phyloP scores from a whole-genome alignment of 2,329 filamentous ascomycete species.

The Sarocladiaceae sp. region DNA sequence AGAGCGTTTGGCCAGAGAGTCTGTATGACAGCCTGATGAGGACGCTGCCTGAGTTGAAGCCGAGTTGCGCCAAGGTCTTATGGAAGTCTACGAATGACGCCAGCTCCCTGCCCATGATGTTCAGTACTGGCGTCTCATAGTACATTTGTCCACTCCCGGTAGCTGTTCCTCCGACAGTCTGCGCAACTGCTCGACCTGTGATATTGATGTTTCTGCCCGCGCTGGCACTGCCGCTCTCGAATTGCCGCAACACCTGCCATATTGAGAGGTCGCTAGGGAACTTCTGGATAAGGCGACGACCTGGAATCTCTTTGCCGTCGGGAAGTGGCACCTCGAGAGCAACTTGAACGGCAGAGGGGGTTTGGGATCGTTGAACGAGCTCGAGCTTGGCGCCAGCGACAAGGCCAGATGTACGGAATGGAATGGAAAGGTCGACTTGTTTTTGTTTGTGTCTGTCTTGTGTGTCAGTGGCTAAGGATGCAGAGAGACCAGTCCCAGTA shows the following conservation, averaged over 20 bases:
- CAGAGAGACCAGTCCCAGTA: conserved; percentile 6
- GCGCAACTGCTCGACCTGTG: conserved; percentile 73
- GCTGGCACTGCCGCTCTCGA: conserved; percentile 69
- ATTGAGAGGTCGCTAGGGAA: conserved; percentile 82
- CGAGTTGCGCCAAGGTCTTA: conserved; percentile 80
- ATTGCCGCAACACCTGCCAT: conserved; percentile 85
- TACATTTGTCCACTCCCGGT: conserved; percentile 68
- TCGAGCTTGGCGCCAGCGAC: conserved; percentile 84
- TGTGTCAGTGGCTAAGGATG: not conserved
- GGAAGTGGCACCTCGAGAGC: conserved; percentile 77
- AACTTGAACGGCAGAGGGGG: conserved; percentile 77
- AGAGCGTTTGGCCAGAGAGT: conserved; percentile 69
- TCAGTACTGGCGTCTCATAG: conserved; percentile 81
- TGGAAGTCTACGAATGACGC: conserved; percentile 75
- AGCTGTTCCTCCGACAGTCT: conserved; percentile 46
- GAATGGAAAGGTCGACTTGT: conserved; percentile 74
- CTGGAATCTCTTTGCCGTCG: conserved; percentile 56
- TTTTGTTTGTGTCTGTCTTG: conserved; percentile 65
- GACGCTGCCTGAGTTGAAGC: conserved; percentile 77
- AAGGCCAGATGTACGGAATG: conserved; percentile 77
- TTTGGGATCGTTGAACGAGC: conserved; percentile 79
- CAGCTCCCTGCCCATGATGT: conserved; percentile 76
- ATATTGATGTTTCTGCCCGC: conserved; percentile 64
- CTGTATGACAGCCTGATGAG: conserved; percentile 73
- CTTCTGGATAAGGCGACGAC: conserved; percentile 70